Evolutionary conservation across 768 basidiomycete genomes (phyloP).

Genomic region (Kwoniella mangroviensis): DNA sequence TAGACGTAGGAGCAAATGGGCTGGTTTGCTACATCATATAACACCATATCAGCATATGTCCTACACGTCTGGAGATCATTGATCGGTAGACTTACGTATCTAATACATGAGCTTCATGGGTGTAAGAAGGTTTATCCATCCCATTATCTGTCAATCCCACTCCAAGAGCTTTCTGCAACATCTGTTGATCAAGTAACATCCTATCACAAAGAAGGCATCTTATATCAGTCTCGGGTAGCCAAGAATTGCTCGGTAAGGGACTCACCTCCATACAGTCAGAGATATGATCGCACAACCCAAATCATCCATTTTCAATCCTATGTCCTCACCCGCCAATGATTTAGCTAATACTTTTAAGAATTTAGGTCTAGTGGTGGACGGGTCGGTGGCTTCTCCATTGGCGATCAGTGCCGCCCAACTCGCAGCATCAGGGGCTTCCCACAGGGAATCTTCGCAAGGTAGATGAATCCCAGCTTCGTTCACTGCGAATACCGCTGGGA

Average conservation of each 20-base stretch:
- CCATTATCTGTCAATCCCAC: constrained; percentile 27
- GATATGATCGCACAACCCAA: constrained; percentile 41
- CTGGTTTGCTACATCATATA: constrained; percentile 22
- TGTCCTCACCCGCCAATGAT: constrained; percentile 25
- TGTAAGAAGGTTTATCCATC: constrained; percentile 21
- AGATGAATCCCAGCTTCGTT: constrained; percentile 40
- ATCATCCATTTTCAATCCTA: constrained; percentile 26
- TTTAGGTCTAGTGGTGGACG: constrained; percentile 14
- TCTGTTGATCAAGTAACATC: constrained; percentile 36
- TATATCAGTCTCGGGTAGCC: neutral
- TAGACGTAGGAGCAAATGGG: constrained; percentile 21
- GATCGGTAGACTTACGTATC: constrained; percentile 24
- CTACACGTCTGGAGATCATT: neutral
- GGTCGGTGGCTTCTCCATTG: constrained; percentile 18
- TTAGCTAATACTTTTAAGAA: constrained; percentile 32
- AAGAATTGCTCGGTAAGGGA: neutral
- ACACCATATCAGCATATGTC: too few relatives aligned
- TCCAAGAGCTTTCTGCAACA: constrained; percentile 31
- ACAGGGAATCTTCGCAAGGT: constrained; percentile 38
- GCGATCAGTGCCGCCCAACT: constrained; percentile 34
- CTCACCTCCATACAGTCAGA: constrained; percentile 45
- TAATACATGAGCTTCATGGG: constrained; percentile 24
- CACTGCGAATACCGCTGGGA: constrained; percentile 38
- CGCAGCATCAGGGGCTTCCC: constrained; percentile 41
- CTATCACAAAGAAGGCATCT: neutral